These are phyloP conservation scores for Cercophora sp. DNA, from an alignment of 495 filamentous ascomycete species.

Conservation along the genomic window DNA sequence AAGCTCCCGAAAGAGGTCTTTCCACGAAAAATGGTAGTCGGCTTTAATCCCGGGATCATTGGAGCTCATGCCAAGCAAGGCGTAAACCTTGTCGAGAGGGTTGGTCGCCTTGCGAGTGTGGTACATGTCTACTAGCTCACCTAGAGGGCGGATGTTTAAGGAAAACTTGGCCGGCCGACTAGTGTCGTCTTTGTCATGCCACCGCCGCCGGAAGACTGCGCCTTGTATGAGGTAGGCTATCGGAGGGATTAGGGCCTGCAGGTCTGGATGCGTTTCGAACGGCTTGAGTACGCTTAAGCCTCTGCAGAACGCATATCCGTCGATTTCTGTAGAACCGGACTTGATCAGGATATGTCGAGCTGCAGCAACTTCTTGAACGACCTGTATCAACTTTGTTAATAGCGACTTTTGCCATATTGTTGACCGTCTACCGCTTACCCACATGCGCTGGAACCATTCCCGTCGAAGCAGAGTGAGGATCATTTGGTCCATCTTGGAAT, in stretches of 20 bases:
- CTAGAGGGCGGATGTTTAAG: conserved; percentile 22
- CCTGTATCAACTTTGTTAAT: background rate
- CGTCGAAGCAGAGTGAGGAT: background rate
- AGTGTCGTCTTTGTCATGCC: background rate
- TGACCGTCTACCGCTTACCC: conserved; percentile 3
- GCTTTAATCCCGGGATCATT: background rate
- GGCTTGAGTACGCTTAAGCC: conserved; percentile 2
- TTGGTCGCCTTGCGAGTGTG: conserved; percentile 28
- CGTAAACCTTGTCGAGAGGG: conserved; percentile 34
- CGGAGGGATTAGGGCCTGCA: conserved; percentile 9
- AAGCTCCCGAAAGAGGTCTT: background rate
- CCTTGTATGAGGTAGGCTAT: conserved; percentile 25
- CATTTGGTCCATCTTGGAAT: too few species aligned
- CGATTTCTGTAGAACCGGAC: conserved; percentile 1
- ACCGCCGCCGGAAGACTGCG: conserved; percentile 23
- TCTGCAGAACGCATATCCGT: conserved; percentile 10
- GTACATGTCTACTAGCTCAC: conserved; percentile 35
- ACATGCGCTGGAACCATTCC: conserved; percentile 10
- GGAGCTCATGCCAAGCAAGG: conserved; percentile 24
- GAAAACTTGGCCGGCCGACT: conserved; percentile 15
- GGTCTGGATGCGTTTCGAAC: background rate
- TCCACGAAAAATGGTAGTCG: background rate
- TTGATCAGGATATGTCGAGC: conserved; percentile 11
- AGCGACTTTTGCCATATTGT: background rate
- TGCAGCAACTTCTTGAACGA: conserved; percentile 11